Conservation (phyloP, 352 stramenopile genomes). For the Phytopythium ostracodes region DNA sequence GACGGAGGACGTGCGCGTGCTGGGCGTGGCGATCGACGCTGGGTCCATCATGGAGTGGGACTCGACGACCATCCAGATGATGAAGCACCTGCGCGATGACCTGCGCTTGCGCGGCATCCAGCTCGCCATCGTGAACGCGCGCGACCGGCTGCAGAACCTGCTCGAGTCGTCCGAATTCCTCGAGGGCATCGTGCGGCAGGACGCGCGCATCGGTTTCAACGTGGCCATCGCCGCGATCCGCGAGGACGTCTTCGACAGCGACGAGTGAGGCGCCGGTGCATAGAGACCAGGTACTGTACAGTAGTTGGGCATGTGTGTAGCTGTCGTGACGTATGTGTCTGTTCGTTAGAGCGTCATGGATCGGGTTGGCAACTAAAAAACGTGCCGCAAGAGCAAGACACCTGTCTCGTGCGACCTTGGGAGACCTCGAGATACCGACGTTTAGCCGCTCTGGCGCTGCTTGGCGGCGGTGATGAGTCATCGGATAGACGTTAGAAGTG, state of each 20-base stretch:
- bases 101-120: constrained; percentile 52
- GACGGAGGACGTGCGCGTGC: constrained; percentile 34
- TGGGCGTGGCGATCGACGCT: constrained; percentile 67
- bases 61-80: constrained; percentile 83
- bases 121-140: constrained; percentile 75
- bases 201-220: constrained; percentile 59
- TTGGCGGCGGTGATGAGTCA: too few relatives aligned
- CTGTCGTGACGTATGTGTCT: too few relatives aligned
- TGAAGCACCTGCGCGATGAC: constrained; percentile 72
- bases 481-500: too few relatives aligned
- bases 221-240: constrained; percentile 65
- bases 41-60: constrained; percentile 83
- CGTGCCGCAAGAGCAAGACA: too few relatives aligned
- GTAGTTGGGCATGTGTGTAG: too few relatives aligned
- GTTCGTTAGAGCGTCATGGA: too few relatives aligned
- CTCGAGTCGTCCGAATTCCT: constrained; percentile 52
- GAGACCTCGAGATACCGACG: too few relatives aligned
- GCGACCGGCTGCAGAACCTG: constrained; percentile 56
- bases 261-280: background rate
- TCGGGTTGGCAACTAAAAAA: too few relatives aligned
- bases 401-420: too few relatives aligned
- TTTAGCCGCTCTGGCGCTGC: too few relatives aligned
- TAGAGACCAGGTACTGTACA: background rate
- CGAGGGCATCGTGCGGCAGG: constrained; percentile 56
- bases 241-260: constrained; percentile 10